These are phyloP conservation scores for Cenchrus fungigraminus DNA, from an alignment of 176 grass and related monocot genomes.

Conservation along the genomic window DNA sequence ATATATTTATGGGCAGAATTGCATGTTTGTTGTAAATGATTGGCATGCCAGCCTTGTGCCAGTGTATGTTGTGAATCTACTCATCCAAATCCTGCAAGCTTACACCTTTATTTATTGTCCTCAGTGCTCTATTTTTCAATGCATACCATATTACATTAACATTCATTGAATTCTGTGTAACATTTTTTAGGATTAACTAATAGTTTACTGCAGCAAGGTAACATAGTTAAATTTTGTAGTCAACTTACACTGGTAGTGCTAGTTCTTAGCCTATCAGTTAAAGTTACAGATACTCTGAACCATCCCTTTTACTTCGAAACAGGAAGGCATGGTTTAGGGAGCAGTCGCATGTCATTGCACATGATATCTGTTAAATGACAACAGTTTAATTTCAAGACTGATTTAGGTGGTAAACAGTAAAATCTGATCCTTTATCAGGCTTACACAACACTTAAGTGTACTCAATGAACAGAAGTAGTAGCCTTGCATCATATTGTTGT, in stretches of 20 bases:
- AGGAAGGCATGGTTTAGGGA: not conserved
- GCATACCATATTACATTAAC: conserved; percentile 8
- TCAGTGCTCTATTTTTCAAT: conserved; percentile 16
- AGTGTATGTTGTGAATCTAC: conserved; percentile 61
- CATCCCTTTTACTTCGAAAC: not conserved
- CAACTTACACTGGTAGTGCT: not conserved
- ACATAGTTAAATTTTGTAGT: not conserved
- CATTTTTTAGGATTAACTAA: not conserved
- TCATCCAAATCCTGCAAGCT: conserved; percentile 28
- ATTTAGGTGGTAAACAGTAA: conserved; percentile 7
- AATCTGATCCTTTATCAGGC: not conserved
- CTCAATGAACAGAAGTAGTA: not conserved
- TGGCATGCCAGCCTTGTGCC: conserved; percentile 99
- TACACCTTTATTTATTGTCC: conserved; percentile 9
- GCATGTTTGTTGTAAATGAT: conserved; percentile 96
- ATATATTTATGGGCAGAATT: conserved; percentile 83
- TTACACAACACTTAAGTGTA: not conserved
- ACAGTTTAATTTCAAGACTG: conserved; percentile 16
- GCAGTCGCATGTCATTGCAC: not conserved
- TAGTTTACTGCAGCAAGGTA: not conserved
- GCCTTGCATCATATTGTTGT: conserved; percentile 10
- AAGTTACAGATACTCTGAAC: not conserved
- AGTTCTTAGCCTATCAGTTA: not conserved
- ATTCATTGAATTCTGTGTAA: not conserved
- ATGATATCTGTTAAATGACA: not conserved